These are phyloP conservation scores for Neofusicoccum umdonicola DNA, from an alignment of 2,329 filamentous ascomycete genomes.

Conservation along the genomic window DNA sequence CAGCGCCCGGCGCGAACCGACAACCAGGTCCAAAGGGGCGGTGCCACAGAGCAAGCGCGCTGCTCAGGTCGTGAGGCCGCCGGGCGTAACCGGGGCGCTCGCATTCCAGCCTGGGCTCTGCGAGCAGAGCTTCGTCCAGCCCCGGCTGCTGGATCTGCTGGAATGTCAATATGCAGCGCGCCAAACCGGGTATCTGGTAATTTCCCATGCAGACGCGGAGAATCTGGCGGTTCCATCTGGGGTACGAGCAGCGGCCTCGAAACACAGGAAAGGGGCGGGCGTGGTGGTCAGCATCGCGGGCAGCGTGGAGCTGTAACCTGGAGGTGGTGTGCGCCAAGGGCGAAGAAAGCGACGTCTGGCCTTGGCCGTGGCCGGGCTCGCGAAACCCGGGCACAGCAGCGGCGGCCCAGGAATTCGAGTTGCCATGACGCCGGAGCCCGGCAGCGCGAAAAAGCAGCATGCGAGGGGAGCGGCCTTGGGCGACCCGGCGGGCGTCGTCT, in stretches of 20 bases:
- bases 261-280: background rate
- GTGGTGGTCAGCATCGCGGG: slow-evolving; percentile 10
- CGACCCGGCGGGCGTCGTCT: background rate
- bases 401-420: slow-evolving; percentile 1
- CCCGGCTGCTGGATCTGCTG: slow-evolving; percentile 15
- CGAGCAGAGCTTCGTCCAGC: background rate
- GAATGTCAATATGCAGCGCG: slow-evolving; percentile 17
- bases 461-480: background rate
- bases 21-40: slow-evolving; percentile 15
- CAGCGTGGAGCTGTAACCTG: background rate
- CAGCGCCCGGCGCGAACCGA: slow-evolving; percentile 14
- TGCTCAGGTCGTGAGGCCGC: slow-evolving; percentile 3
- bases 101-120: slow-evolving; percentile 4
- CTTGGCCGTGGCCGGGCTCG: background rate
- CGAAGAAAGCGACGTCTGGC: background rate
- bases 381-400: slow-evolving; percentile 3
- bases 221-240: background rate
- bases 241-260: background rate
- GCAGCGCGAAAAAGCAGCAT: slow-evolving; percentile 11
- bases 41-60: slow-evolving; percentile 11
- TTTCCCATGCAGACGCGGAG: slow-evolving; percentile 6
- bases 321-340: background rate
- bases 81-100: slow-evolving; percentile 7
- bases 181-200: slow-evolving; percentile 19
- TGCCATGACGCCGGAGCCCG: slow-evolving; percentile 5